Conservation (phyloP, 2,329 filamentous ascomycete species). For the Zalaria sp. region DNA sequence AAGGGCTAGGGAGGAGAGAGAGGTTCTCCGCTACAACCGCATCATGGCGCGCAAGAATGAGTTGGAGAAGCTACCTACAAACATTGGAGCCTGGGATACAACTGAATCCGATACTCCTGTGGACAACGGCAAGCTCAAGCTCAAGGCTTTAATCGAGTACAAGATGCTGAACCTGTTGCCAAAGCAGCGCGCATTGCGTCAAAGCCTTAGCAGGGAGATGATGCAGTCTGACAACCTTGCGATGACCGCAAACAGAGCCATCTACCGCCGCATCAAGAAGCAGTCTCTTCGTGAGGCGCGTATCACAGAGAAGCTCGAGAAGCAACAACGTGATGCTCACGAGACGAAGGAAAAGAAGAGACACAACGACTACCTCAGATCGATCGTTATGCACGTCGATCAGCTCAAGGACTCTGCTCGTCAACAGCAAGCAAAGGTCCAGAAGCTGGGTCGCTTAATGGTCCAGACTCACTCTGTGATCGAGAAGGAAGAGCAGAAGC, state of each 20-base stretch:
- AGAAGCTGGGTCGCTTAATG: conserved; percentile 86
- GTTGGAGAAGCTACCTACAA: conserved; percentile 69
- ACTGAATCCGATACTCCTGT: conserved; percentile 51
- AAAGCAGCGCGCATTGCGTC: conserved; percentile 74
- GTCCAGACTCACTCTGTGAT: conserved; percentile 83
- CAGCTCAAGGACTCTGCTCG: conserved; percentile 59
- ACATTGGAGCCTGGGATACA: conserved; percentile 76
- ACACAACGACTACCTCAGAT: conserved; percentile 79
- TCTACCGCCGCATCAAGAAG: conserved; percentile 93
- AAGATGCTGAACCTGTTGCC: conserved; percentile 80
- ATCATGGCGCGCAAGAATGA: conserved; percentile 76
- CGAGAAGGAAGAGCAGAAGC: conserved; percentile 98
- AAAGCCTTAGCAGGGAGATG: conserved; percentile 82
- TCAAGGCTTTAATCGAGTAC: conserved; percentile 87
- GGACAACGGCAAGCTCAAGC: conserved; percentile 69
- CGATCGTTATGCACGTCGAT: conserved; percentile 67
- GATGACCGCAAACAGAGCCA: conserved; percentile 87
- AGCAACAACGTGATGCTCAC: conserved; percentile 91
- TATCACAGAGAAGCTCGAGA: conserved; percentile 97
- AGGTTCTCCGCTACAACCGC: conserved; percentile 78
- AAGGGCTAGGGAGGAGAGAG: conserved; percentile 71
- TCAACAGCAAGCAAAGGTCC: conserved; percentile 57
- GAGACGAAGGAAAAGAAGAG: conserved; percentile 97
- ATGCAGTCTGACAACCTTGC: conserved; percentile 90
- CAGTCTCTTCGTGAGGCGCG: conserved; percentile 88